A percentile compares a stretch with the other conserved stretches of the same genome.
Evolutionary conservation across 345 rosid species (phyloP).

Genomic region (Ceriops zippeliana): DNA sequence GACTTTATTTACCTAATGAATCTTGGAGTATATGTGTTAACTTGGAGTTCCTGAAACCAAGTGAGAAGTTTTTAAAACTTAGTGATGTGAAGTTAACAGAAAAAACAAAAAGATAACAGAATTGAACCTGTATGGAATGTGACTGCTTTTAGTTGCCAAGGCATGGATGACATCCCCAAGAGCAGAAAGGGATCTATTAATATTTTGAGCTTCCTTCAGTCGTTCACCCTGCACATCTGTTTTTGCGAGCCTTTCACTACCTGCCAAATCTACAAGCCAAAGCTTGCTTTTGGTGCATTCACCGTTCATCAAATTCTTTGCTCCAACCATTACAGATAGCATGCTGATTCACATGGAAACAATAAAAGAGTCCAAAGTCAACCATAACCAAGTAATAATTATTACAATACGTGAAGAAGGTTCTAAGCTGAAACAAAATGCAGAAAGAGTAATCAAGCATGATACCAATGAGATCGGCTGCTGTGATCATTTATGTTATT

Average conservation of each 20-base stretch:
- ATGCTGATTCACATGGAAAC: constrained; percentile 50
- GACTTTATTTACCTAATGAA: constrained; percentile 62
- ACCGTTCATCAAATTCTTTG: constrained; percentile 77
- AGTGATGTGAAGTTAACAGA: not conserved
- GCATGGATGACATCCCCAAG: constrained; percentile 93
- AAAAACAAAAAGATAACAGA: constrained; percentile 9
- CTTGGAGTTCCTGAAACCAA: constrained; percentile 79
- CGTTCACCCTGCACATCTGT: constrained; percentile 89
- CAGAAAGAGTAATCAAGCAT: constrained; percentile 8
- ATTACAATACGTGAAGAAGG: not conserved
- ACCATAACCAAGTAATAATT: not conserved
- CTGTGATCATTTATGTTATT: constrained; percentile 95
- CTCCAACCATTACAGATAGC: constrained; percentile 84
- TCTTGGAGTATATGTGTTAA: constrained; percentile 94
- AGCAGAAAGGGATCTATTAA: constrained; percentile 89
- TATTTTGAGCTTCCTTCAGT: constrained; percentile 95
- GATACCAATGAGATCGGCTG: constrained; percentile 95
- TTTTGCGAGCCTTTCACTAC: constrained; percentile 92
- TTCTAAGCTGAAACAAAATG: not conserved
- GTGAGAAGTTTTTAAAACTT: constrained; percentile 11
- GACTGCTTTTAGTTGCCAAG: constrained; percentile 78
- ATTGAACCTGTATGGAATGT: constrained; percentile 80
- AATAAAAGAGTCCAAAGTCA: not conserved
- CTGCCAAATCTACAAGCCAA: constrained; percentile 98
- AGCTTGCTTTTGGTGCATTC: constrained; percentile 95